These are phyloP conservation scores for Mycena capillaripes DNA, from an alignment of 768 basidiomycete species.

Conservation along the genomic window DNA sequence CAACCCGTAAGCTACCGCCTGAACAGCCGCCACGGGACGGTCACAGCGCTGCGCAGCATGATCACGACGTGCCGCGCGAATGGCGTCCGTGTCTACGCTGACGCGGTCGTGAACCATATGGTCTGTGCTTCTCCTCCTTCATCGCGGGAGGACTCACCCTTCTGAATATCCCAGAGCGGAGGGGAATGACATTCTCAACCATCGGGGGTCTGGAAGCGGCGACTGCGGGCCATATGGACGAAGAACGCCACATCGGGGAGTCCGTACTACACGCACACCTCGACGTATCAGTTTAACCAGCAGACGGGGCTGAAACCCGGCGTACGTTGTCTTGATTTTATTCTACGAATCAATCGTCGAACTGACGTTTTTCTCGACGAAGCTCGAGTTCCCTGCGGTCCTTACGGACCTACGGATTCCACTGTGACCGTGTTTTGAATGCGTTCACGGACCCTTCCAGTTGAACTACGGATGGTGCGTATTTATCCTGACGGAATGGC, in stretches of 20 bases:
- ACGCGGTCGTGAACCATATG: slow-evolving; percentile 23
- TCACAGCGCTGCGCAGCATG: slow-evolving; percentile 16
- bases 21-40: slow-evolving; percentile 14
- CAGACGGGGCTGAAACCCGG: slow-evolving; percentile 17
- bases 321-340: background rate
- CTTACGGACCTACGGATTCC: slow-evolving; percentile 21
- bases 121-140: background rate
- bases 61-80: slow-evolving; percentile 21
- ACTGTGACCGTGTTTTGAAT: slow-evolving; percentile 21
- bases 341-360: no score
- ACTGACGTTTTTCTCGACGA: background rate
- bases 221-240: slow-evolving; percentile 6
- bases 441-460: slow-evolving; percentile 21
- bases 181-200: slow-evolving; percentile 20
- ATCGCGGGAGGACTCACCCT: background rate
- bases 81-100: slow-evolving; percentile 16
- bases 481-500: background rate
- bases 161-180: background rate
- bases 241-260: slow-evolving; percentile 6
- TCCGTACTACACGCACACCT: slow-evolving; percentile 16
- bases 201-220: slow-evolving; percentile 10
- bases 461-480: slow-evolving; percentile 20
- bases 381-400: slow-evolving; percentile 23
- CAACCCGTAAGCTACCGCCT: slow-evolving; percentile 15
- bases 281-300: slow-evolving; percentile 13